Evolutionary conservation across 495 filamentous ascomycete species (phyloP), one percentile per base, ranked within the genome.

Genomic region (Penicillium macrosclerotiorum): DNA sequence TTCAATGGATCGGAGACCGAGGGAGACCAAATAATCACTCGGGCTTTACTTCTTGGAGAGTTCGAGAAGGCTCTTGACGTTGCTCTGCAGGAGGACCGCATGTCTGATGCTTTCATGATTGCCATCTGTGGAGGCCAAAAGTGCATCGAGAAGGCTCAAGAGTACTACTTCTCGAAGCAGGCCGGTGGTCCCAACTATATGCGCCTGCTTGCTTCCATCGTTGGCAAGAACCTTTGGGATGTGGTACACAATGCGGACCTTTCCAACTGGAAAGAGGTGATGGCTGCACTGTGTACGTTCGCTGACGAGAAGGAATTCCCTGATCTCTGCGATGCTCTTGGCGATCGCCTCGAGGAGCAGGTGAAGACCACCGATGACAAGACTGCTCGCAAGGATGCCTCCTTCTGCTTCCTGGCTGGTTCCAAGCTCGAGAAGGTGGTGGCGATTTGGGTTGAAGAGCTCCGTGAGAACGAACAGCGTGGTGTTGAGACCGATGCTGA

Each of bases 381-480:
- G 44, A 79, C 76, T 25, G 71, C 76, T 27, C 76, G 88, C 38
- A 92, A 92, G 64, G 86, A 96, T 68, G 93, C 94, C 17, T 88
- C 87, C 12, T 95, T 97, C 78, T 97, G 94, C 67, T 99, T 88
- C 64, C 67, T 99, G 37, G 88, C 90, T 30, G 92, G 94, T 32
- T 94, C 91, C 7, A 97, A 96, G 71, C 75, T 98, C 16, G 93
- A 99, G 64, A 99, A 97, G 76, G 91, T 96, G 13, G 85, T 96
- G 31, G 72, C 74, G 25, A 96, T 96, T 59, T 99, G 93, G 93
- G 83, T 94, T 32, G 79, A 85, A 37, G 89, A 96, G 67, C 78
- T 96, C 19, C 73, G 86, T 42, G 89, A 95, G 63, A 74, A 78
- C 4, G 93, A 96, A 64, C 79, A 86, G 51, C 81, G 80, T 18